Evolutionary conservation across 1,139 yeast species (phyloP), one percentile per base, ranked within the genome.

Genomic region (Ashbya aceris): DNA sequence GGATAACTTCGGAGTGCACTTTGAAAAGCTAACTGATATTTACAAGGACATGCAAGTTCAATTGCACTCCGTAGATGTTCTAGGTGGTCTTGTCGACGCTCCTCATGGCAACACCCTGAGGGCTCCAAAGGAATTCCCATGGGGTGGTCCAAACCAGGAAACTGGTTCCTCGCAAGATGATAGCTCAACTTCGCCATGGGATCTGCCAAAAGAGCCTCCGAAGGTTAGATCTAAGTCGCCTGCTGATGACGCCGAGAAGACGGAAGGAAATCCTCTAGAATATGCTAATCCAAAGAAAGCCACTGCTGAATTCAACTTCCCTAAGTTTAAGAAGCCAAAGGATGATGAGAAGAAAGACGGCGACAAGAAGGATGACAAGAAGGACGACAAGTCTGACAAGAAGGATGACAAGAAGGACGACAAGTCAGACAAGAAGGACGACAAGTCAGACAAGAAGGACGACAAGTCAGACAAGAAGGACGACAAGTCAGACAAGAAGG

Each of bases 41-140:
- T 34, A 34, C 14, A 34, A 29, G 29, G 37, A 34, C 27, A 23
- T 34, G 11, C 29, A 34, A 23, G 12, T 34, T 3, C 27, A 34
- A 8, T 10, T 34, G n/a, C 17, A 34, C 20, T 20, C 37, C 8
- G 29, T 34, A 4, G 37, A 34, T 14, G 29, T 34, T 20, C 6
- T 34, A 7, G 37, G 37, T 5, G 14, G 29, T 5, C 4, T 34
- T 10, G n/a, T 34, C 11, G 37, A 34, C 14, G 27, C 37, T n/a
- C 37, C 37, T 20, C 20, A n/a, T 10, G n/a, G 12, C 4, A 14
- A 10, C n/a, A n/a, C 7, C 8, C 14, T 29, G 27, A 34, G 27
- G 8, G 29, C 29, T 23, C n/a, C 37, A 6, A 34, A 34, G 29
- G 29, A 14, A 23, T 23, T n/a, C 12, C 37, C 37, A 34, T 34